Evolutionary conservation across 2,329 filamentous ascomycete species (phyloP).

Genomic region (Aspergillus novofumigatus): DNA sequence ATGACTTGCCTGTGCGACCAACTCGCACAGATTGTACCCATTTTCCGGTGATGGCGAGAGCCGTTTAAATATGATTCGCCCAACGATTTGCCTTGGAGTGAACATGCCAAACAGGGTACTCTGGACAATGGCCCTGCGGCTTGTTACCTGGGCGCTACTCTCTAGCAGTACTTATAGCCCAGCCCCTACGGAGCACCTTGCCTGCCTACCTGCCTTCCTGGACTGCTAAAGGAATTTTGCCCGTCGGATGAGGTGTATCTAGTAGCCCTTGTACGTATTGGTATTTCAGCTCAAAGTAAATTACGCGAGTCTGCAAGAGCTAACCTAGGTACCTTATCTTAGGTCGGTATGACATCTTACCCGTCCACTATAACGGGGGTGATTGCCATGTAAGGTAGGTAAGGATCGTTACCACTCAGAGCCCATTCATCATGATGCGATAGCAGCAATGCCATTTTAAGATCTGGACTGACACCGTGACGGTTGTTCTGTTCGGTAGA

Average conservation of each 20-base stretch:
- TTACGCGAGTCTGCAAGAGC: not conserved
- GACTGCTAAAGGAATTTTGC: not conserved
- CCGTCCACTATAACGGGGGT: too few relatives aligned
- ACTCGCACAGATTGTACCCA: not conserved
- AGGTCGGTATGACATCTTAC: too few relatives aligned
- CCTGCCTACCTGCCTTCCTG: not conserved
- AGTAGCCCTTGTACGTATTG: not conserved
- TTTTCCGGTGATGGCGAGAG: not conserved
- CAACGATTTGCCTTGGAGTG: not conserved
- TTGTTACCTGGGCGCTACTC: not conserved
- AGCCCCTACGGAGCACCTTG: not conserved
- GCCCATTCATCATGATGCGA: too few relatives aligned
- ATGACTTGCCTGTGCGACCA: not conserved
- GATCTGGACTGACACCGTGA: too few relatives aligned
- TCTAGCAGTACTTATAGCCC: not conserved
- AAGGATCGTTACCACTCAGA: too few relatives aligned
- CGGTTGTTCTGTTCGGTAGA: too few relatives aligned
- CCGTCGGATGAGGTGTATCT: not conserved
- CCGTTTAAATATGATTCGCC: not conserved
- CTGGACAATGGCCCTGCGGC: not conserved
- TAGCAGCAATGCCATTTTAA: too few relatives aligned
- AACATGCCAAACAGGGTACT: not conserved
- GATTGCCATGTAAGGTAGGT: too few relatives aligned
- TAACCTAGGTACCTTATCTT: not conserved
- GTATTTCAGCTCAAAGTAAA: not conserved